Conservation (phyloP, 768 basidiomycete species). For the Amanita polypyramis region DNA sequence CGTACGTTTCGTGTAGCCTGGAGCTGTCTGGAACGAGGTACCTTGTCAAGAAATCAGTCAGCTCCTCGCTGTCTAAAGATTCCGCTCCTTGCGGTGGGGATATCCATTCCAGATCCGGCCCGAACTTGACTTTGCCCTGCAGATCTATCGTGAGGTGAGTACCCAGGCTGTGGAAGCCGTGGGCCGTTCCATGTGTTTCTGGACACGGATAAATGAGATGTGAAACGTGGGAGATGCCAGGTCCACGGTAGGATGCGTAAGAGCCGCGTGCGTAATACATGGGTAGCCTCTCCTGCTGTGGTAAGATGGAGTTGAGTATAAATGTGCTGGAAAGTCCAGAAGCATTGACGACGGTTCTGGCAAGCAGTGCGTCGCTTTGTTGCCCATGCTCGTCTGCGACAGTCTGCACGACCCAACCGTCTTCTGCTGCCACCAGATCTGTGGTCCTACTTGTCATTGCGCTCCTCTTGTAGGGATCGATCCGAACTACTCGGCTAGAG, state of each 20-base stretch:
- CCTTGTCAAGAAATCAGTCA: constrained; percentile 67
- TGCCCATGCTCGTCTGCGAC: constrained; percentile 40
- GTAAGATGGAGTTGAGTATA: constrained; percentile 61
- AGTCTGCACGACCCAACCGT: constrained; percentile 86
- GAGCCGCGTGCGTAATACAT: constrained; percentile 80
- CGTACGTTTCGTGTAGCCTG: constrained; percentile 52
- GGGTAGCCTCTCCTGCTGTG: constrained; percentile 45
- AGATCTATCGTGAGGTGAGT: constrained; percentile 88
- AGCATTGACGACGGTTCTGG: constrained; percentile 73
- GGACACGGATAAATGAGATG: constrained; percentile 93
- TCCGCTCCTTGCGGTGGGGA: constrained; percentile 29
- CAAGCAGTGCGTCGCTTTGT: constrained; percentile 53
- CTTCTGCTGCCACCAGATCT: constrained; percentile 23
- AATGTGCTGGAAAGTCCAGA: constrained; percentile 66
- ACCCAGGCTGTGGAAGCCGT: constrained; percentile 77
- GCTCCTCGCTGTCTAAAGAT: constrained; percentile 23
- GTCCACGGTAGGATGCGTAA: constrained; percentile 82
- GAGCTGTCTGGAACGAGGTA: constrained; percentile 57
- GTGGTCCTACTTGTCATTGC: constrained; percentile 12
- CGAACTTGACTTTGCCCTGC: constrained; percentile 78
- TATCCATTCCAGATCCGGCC: constrained; percentile 89
- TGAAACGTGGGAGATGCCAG: constrained; percentile 53
- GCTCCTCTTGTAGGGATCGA: constrained; percentile 49
- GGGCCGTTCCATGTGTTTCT: constrained; percentile 40
- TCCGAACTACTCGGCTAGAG: constrained; percentile 73